A percentile compares a stretch with the other conserved stretches of the same genome.
These are phyloP conservation scores for Boletus reticulatus DNA, from an alignment of 768 basidiomycete species.

Conservation along the genomic window DNA sequence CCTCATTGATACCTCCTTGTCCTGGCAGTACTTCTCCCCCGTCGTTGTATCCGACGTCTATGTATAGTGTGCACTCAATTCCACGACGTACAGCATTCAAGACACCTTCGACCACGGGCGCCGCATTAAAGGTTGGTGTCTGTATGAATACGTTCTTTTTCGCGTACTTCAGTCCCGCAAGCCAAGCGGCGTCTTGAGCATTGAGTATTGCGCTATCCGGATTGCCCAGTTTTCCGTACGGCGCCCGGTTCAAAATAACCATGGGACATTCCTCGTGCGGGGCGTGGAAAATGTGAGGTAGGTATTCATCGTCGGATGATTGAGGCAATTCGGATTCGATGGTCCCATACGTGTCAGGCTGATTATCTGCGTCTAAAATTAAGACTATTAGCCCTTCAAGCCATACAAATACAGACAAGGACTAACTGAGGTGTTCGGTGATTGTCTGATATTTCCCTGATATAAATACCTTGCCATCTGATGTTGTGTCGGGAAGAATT, in stretches of 20 bases:
- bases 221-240: constrained; percentile 54
- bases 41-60: constrained; percentile 57
- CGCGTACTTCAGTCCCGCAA: constrained; percentile 60
- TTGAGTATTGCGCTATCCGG: constrained; percentile 38
- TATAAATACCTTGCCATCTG: constrained; percentile 21
- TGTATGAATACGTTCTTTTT: constrained; percentile 67
- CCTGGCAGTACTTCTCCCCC: constrained; percentile 61
- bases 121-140: constrained; percentile 70
- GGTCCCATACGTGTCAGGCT: constrained; percentile 33
- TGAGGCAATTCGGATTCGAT: constrained; percentile 24
- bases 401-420: not conserved
- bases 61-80: constrained; percentile 56
- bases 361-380: constrained; percentile 33
- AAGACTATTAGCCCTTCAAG: constrained; percentile 9
- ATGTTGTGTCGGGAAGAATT: constrained; percentile 3
- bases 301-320: constrained; percentile 46
- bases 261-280: constrained; percentile 61
- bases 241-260: constrained; percentile 61
- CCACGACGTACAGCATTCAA: constrained; percentile 61
- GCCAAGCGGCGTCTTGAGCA: constrained; percentile 69
- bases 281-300: constrained; percentile 59
- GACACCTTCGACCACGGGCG: constrained; percentile 55
- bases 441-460: constrained; percentile 37
- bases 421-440: constrained; percentile 39
- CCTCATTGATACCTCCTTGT: constrained; percentile 73